Percentiles rank a stretch among this genome's conserved stretches.
These are phyloP conservation scores for Mucor velutinosus DNA, from an alignment of 371 early-diverging fungal genomes.

Conservation along the genomic window DNA sequence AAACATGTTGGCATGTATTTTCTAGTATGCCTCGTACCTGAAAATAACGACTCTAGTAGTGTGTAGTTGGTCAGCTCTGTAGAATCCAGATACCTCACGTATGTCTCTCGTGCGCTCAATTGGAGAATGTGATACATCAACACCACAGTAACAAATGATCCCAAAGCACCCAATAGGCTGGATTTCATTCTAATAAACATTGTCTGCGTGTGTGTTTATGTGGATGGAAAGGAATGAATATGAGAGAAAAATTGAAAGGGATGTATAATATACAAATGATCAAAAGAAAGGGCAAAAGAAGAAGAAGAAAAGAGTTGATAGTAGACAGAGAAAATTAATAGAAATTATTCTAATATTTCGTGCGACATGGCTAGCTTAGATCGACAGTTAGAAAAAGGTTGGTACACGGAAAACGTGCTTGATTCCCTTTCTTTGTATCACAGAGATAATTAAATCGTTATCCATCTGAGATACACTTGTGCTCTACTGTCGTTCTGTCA, in stretches of 20 bases:
- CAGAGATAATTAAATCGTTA: neutral
- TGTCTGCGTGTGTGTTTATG: neutral
- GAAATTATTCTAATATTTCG: neutral
- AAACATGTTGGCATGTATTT: neutral
- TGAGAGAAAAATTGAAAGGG: neutral
- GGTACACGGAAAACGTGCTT: neutral
- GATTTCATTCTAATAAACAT: constrained; percentile 16
- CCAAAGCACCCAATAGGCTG: constrained; percentile 3
- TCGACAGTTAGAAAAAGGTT: neutral
- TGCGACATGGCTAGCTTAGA: neutral
- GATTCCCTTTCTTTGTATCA: neutral
- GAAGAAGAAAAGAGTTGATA: neutral
- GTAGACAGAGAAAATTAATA: neutral
- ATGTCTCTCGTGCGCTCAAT: neutral
- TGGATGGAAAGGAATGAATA: neutral
- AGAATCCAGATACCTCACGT: constrained; percentile 22
- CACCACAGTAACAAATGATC: constrained; percentile 9
- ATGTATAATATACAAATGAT: neutral
- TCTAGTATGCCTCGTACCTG: constrained; percentile 14
- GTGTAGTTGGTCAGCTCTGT: constrained; percentile 38
- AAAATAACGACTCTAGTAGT: constrained; percentile 27
- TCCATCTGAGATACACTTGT: neutral
- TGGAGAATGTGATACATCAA: constrained; percentile 17
- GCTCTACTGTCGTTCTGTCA: too few species aligned
- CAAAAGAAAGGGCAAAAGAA: neutral